phyloP scores from a whole-genome alignment of 2,329 filamentous ascomycete species.

The Diaporthe vaccinii region DNA sequence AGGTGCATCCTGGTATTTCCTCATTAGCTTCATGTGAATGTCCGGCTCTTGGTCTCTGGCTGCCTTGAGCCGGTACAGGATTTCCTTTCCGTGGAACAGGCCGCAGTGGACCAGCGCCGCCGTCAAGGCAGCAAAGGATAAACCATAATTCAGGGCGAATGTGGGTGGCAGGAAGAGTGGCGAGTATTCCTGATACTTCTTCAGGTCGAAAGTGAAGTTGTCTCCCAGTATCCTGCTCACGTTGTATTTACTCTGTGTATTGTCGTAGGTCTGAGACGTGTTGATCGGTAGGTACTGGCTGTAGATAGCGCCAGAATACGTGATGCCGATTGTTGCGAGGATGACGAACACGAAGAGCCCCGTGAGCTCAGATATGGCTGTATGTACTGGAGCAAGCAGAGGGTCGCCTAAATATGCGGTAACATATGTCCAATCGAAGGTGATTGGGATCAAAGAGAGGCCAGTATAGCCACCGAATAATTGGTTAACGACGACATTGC shows the following conservation, averaged over 20 bases:
- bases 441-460: constrained; percentile 58
- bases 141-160: constrained; percentile 61
- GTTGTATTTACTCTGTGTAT: constrained; percentile 65
- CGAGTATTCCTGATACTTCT: constrained; percentile 67
- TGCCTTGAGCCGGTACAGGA: constrained; percentile 59
- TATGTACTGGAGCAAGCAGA: constrained; percentile 51
- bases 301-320: constrained; percentile 60
- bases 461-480: constrained; percentile 63
- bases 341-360: constrained; percentile 57
- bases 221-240: constrained; percentile 64
- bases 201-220: constrained; percentile 63
- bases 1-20: constrained; percentile 65
- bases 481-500: constrained; percentile 62
- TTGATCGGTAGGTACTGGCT: constrained; percentile 69
- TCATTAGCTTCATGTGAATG: constrained; percentile 66
- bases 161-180: constrained; percentile 66
- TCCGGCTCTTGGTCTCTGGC: constrained; percentile 63
- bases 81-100: constrained; percentile 58
- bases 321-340: constrained; percentile 61
- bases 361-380: constrained; percentile 59
- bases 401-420: constrained; percentile 52
- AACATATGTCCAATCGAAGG: constrained; percentile 56
- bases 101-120: constrained; percentile 56
- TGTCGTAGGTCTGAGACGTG: constrained; percentile 68
- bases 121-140: constrained; percentile 67